Evolutionary conservation across 2,329 filamentous ascomycete species (phyloP).

Genomic region (Alternaria triticina): DNA sequence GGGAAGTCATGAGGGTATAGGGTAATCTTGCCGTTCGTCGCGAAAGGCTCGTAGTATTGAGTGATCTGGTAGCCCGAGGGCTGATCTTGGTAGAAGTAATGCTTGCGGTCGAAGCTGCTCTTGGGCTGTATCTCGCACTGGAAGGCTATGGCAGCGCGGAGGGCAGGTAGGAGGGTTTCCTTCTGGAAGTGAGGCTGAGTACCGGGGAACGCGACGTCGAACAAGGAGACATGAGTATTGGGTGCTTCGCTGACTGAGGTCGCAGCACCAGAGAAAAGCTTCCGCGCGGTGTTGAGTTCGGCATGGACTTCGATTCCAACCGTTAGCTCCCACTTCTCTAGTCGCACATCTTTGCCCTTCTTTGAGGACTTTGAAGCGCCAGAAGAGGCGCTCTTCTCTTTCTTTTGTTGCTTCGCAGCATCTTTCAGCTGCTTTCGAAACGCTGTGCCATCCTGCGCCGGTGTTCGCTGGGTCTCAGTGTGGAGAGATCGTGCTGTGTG

Average conservation of each 20-base stretch:
- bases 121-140: conserved; percentile 76
- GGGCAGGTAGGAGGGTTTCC: conserved; percentile 83
- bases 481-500: conserved; percentile 28
- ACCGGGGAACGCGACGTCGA: conserved; percentile 88
- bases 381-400: conserved; percentile 17
- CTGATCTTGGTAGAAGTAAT: conserved; percentile 99
- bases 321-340: conserved; percentile 83
- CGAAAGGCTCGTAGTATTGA: conserved; percentile 83
- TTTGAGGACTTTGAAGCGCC: conserved; percentile 9
- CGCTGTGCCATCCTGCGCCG: conserved; percentile 34
- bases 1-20: conserved; percentile 71
- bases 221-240: conserved; percentile 86
- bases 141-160: conserved; percentile 85
- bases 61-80: conserved; percentile 97
- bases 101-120: conserved; percentile 92
- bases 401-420: conserved; percentile 43
- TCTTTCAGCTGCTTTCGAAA: conserved; percentile 49
- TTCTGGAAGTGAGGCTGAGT: conserved; percentile 85
- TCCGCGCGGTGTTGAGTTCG: conserved; percentile 85
- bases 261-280: conserved; percentile 79
- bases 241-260: conserved; percentile 65
- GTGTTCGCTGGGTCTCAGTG: conserved; percentile 21
- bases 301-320: conserved; percentile 98
- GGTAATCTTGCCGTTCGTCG: conserved; percentile 72
- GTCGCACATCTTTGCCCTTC: conserved; percentile 24